A percentile compares a stretch with the other conserved stretches of the same genome.
phyloP scores from a whole-genome alignment of 108 stramenopile genomes.

The Nitzschia palea region DNA sequence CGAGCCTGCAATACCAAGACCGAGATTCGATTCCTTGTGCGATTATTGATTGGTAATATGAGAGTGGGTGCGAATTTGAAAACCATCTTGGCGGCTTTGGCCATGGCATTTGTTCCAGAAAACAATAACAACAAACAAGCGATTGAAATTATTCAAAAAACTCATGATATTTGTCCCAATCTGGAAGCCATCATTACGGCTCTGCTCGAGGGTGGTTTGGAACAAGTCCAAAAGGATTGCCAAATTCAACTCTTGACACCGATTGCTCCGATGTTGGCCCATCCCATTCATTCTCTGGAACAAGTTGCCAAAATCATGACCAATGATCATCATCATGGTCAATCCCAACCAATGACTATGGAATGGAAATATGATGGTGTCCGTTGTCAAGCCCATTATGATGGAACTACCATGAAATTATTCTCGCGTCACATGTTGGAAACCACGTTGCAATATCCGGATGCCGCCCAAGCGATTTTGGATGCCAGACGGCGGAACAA shows the following conservation, averaged over 20 bases:
- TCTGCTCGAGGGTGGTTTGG: slow-evolving; percentile 42
- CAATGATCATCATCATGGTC: neutral
- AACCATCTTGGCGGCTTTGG: slow-evolving; percentile 44
- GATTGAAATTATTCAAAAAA: slow-evolving; percentile 34
- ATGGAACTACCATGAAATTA: slow-evolving; percentile 44
- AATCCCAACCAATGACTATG: slow-evolving; percentile 7
- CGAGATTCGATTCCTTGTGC: slow-evolving; percentile 48
- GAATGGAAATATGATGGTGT: slow-evolving; percentile 95
- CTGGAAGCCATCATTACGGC: slow-evolving; percentile 31
- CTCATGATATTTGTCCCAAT: slow-evolving; percentile 41
- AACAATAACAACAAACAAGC: slow-evolving; percentile 12
- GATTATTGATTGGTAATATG: slow-evolving; percentile 48
- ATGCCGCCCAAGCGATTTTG: slow-evolving; percentile 40
- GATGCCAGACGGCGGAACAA: slow-evolving; percentile 3
- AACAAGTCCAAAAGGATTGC: slow-evolving; percentile 34
- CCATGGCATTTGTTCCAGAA: slow-evolving; percentile 26
- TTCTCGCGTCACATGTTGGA: slow-evolving; percentile 85
- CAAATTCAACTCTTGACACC: slow-evolving; percentile 33
- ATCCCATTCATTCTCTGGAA: slow-evolving; percentile 45
- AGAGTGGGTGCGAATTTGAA: slow-evolving; percentile 45
- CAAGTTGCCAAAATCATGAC: slow-evolving; percentile 33
- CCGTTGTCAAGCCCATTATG: slow-evolving; percentile 83
- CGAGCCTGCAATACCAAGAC: slow-evolving; percentile 33
- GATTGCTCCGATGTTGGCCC: slow-evolving; percentile 58
- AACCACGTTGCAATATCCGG: slow-evolving; percentile 78